phyloP scores from a whole-genome alignment of 192 early-diverging fungal species.

The Piromyces sp. region DNA sequence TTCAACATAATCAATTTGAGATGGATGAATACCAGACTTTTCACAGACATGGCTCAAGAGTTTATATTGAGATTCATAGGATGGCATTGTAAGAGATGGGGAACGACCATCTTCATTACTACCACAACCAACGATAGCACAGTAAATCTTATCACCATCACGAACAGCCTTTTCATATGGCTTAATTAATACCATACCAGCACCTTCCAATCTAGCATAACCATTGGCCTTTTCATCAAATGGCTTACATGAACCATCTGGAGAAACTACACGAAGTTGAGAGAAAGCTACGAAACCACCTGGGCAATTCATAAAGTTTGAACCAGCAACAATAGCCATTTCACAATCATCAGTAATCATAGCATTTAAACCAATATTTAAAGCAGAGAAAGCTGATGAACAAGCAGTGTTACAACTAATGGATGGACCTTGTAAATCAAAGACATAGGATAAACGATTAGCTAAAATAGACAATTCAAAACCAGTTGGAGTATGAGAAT shows the following conservation, averaged over 20 bases:
- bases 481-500: neutral
- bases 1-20: neutral
- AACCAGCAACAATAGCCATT: neutral
- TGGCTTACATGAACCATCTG: conserved; percentile 6
- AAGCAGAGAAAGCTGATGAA: neutral
- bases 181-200: conserved; percentile 11
- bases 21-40: neutral
- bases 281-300: conserved; percentile 4
- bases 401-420: neutral
- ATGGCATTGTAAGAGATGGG: neutral
- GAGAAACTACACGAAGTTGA: conserved; percentile 11
- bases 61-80: neutral
- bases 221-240: conserved; percentile 16
- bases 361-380: neutral
- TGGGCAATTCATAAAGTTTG: neutral
- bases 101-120: conserved; percentile 13
- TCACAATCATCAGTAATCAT: neutral
- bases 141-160: conserved; percentile 15
- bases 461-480: neutral
- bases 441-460: neutral
- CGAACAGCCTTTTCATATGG: conserved; percentile 6
- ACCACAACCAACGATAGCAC: conserved; percentile 11
- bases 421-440: neutral
- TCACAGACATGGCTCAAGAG: neutral
- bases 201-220: conserved; percentile 16